Evolutionary conservation across 2,329 filamentous ascomycete genomes (phyloP).

Genomic region (Fusarium compactum): DNA sequence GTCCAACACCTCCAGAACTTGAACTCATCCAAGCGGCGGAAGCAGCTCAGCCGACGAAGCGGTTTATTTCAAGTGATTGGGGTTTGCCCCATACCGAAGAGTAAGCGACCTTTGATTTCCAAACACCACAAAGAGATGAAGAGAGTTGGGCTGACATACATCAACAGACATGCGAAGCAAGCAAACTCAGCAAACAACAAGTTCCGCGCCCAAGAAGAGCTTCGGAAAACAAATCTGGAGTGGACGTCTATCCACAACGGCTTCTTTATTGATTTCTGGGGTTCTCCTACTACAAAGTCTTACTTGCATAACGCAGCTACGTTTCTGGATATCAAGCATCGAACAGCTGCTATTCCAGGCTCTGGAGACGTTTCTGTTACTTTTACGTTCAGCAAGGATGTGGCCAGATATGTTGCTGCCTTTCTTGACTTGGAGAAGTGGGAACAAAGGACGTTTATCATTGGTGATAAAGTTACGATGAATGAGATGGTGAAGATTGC

Average conservation of each 20-base stretch:
- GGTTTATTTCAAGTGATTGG: slow-evolving; percentile 14
- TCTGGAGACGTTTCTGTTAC: slow-evolving; percentile 1
- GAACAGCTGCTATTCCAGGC: background rate
- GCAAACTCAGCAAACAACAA: slow-evolving; percentile 16
- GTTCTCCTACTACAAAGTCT: background rate
- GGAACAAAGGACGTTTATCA: slow-evolving; percentile 9
- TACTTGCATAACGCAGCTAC: background rate
- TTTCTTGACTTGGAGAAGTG: background rate
- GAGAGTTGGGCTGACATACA: background rate
- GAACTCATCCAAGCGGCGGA: slow-evolving; percentile 6
- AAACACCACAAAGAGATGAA: background rate
- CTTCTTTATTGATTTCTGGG: slow-evolving; percentile 24
- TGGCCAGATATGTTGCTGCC: background rate
- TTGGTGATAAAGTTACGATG: slow-evolving; percentile 14
- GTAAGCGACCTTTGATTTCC: background rate
- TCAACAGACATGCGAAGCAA: background rate
- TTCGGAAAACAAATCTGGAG: slow-evolving; percentile 13
- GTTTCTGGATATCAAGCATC: background rate
- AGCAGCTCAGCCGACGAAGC: background rate
- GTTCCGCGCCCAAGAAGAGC: slow-evolving; percentile 7
- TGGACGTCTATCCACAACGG: slow-evolving; percentile 10
- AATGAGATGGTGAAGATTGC: slow-evolving; percentile 1
- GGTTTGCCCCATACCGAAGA: slow-evolving; percentile 9
- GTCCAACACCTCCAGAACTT: background rate
- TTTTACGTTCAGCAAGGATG: slow-evolving; percentile 9